Percentiles rank a stretch among this genome's conserved stretches.
phyloP scores from a whole-genome alignment of 2,329 filamentous ascomycete species.

The Chaetomiaceae sp. region DNA sequence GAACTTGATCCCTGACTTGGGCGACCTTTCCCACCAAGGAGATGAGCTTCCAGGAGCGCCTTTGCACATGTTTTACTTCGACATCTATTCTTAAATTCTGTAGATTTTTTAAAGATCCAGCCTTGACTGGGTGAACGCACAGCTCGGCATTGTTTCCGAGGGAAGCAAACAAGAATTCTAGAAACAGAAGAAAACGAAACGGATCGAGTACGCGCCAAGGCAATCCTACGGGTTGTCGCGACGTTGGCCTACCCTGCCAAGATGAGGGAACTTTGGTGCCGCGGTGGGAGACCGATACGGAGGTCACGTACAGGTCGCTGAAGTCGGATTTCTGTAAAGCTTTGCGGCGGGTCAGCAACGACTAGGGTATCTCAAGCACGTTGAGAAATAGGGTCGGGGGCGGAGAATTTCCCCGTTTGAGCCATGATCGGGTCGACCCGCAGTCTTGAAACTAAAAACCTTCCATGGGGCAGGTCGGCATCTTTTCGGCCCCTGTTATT shows the following conservation, averaged over 20 bases:
- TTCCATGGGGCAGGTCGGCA: background rate
- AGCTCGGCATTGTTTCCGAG: background rate
- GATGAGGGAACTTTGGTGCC: background rate
- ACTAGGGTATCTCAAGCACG: background rate
- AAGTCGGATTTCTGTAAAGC: background rate
- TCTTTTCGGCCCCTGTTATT: constrained; percentile 6
- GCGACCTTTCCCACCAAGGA: too few relatives aligned
- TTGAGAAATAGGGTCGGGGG: background rate
- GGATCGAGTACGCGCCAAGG: background rate
- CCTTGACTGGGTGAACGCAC: background rate
- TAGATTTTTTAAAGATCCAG: too few relatives aligned
- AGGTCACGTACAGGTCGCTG: background rate
- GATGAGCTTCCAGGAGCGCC: too few relatives aligned
- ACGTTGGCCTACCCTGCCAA: background rate
- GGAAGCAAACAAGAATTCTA: background rate
- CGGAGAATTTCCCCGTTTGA: background rate
- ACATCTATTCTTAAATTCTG: too few relatives aligned
- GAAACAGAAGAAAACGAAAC: background rate
- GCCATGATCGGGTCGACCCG: background rate
- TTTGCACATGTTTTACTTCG: too few relatives aligned
- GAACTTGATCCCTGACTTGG: too few relatives aligned
- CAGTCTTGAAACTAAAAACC: background rate
- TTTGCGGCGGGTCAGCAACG: background rate
- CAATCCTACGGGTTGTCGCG: background rate
- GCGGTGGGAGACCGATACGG: background rate